These are phyloP conservation scores for Calycina herbarum DNA, from an alignment of 2,329 filamentous ascomycete species.

Conservation along the genomic window DNA sequence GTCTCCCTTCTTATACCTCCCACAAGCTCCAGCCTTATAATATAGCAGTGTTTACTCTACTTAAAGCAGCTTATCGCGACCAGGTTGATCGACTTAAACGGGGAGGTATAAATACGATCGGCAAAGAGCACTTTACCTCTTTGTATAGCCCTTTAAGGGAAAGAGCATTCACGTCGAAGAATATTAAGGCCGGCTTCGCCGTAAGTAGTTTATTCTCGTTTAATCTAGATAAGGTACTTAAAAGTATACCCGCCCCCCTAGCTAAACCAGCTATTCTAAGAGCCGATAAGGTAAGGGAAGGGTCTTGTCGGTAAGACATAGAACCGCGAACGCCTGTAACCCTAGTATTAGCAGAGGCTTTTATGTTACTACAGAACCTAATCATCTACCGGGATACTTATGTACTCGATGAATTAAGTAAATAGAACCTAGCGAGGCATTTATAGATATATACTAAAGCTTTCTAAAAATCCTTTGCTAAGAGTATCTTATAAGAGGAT, in stretches of 20 bases:
- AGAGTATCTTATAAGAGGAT: too few relatives aligned
- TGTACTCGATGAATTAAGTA: constrained; percentile 30
- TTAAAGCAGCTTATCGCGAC: constrained; percentile 32
- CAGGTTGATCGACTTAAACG: constrained; percentile 26
- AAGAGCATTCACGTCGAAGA: constrained; percentile 25
- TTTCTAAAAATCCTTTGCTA: constrained; percentile 32
- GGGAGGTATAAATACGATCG: constrained; percentile 18
- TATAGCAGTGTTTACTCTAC: constrained; percentile 28
- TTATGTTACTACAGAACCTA: constrained; percentile 22
- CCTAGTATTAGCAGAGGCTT: constrained; percentile 30
- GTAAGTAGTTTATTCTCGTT: constrained; percentile 27
- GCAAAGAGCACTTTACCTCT: constrained; percentile 22
- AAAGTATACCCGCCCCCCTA: constrained; percentile 31
- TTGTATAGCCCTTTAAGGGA: constrained; percentile 12
- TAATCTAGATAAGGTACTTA: constrained; percentile 38
- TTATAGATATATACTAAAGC: constrained; percentile 34
- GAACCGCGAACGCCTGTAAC: constrained; percentile 17
- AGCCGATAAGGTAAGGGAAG: constrained; percentile 18
- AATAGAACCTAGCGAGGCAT: constrained; percentile 29
- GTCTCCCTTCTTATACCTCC: too few relatives aligned
- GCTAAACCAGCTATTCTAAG: constrained; percentile 24
- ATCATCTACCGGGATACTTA: constrained; percentile 30
- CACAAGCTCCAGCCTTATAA: constrained; percentile 35
- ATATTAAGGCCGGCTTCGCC: constrained; percentile 35
- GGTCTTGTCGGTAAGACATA: constrained; percentile 12